Conservation (phyloP, 352 stramenopile genomes). For the Phytophthora uliginosa region DNA sequence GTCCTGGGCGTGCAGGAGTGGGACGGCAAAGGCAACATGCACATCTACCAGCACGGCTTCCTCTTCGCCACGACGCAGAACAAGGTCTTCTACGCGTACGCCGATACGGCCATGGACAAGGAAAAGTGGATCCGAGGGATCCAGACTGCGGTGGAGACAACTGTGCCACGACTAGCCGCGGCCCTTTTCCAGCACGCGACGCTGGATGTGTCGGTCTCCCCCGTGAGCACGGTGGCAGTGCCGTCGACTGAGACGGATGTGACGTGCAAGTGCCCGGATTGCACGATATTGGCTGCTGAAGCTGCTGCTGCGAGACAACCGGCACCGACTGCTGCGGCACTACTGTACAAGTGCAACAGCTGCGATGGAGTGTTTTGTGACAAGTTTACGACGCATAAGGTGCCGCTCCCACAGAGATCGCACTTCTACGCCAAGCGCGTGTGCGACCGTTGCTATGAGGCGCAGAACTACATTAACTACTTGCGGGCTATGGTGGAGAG, state of each 20-base stretch:
- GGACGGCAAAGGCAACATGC: conserved; percentile 94
- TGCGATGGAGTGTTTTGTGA: conserved; percentile 86
- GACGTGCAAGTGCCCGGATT: conserved; percentile 78
- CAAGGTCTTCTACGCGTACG: conserved; percentile 93
- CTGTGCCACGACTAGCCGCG: conserved; percentile 67
- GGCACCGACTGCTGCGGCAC: conserved; percentile 40
- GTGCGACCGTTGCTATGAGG: conserved; percentile 86
- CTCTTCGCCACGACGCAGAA: conserved; percentile 90
- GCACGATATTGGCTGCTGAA: conserved; percentile 49
- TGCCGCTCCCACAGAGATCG: conserved; percentile 81
- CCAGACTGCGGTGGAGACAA: conserved; percentile 88
- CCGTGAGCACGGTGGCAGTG: conserved; percentile 53
- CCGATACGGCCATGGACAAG: conserved; percentile 91
- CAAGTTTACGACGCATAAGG: conserved; percentile 83
- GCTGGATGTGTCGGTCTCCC: conserved; percentile 63
- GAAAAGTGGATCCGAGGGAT: conserved; percentile 93
- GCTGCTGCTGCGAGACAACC: conserved; percentile 28
- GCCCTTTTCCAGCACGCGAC: conserved; percentile 61
- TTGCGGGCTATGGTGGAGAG: conserved; percentile 87
- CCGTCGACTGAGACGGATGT: conserved; percentile 66
- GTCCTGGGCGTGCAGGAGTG: conserved; percentile 92
- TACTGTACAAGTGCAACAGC: conserved; percentile 88
- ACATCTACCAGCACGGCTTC: conserved; percentile 93
- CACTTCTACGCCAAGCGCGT: conserved; percentile 91
- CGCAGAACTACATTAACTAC: conserved; percentile 89